These are phyloP conservation scores for Ceratobasidium papillatum DNA, from an alignment of 1,284 basidiomycete genomes.

Conservation along the genomic window DNA sequence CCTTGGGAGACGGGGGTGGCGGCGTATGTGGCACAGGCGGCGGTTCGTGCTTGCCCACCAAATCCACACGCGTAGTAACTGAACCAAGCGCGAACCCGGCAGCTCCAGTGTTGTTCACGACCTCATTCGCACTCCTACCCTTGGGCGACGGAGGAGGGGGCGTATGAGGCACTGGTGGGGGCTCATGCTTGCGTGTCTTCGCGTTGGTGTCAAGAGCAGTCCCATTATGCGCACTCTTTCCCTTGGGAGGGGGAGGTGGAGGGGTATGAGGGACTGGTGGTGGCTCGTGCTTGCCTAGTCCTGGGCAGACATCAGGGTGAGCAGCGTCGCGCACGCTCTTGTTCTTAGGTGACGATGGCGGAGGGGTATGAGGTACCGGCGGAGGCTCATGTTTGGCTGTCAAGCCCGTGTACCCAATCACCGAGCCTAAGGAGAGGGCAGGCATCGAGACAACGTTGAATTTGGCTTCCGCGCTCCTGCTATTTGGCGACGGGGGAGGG, in stretches of 20 bases:
- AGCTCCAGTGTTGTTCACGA: not conserved
- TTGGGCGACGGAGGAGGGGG: not conserved
- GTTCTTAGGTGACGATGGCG: not conserved
- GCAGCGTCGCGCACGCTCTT: too few relatives aligned
- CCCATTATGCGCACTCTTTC: not conserved
- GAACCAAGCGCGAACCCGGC: too few relatives aligned
- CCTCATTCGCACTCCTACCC: not conserved
- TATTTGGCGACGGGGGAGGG: not conserved
- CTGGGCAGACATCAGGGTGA: not conserved
- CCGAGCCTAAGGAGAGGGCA: too few relatives aligned
- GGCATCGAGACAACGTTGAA: too few relatives aligned
- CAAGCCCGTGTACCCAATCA: not conserved
- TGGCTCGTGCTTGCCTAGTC: not conserved
- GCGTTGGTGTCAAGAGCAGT: not conserved
- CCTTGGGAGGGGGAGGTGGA: not conserved
- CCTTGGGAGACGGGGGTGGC: not conserved
- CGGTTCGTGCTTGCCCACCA: not conserved
- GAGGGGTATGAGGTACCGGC: not conserved
- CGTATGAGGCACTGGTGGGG: not conserved
- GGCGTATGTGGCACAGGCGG: not conserved
- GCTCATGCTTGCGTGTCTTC: not conserved
- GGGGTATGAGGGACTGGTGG: constrained; percentile 10
- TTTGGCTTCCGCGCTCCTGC: too few relatives aligned
- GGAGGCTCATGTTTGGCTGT: not conserved
- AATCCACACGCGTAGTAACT: too few relatives aligned